Percentiles rank a stretch among this genome's conserved stretches.
Evolutionary conservation across 164 flowering plant species (phyloP).

Genomic region (Liquidambar formosana): DNA sequence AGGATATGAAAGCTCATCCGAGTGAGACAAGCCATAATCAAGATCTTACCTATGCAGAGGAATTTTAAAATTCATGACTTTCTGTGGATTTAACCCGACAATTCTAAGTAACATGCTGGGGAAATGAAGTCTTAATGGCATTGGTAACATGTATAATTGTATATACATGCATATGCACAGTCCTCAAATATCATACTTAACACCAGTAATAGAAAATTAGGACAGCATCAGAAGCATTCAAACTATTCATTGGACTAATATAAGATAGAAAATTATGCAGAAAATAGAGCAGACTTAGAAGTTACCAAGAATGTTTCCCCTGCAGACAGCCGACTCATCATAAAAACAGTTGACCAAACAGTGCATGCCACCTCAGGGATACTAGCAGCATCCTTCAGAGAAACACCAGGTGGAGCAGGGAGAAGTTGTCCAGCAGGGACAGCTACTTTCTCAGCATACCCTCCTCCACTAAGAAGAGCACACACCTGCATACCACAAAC

Average conservation of each 20-base stretch:
- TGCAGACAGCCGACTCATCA: conserved; percentile 71
- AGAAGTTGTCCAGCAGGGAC: conserved; percentile 88
- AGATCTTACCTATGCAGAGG: too few species aligned
- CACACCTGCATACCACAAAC: conserved; percentile 59
- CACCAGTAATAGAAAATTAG: background rate
- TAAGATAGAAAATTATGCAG: background rate
- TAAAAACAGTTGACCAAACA: conserved; percentile 96
- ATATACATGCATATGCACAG: too few species aligned
- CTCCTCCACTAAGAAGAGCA: conserved; percentile 94
- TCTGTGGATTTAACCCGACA: too few species aligned
- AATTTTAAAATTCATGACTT: too few species aligned
- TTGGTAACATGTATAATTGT: too few species aligned
- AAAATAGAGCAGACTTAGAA: background rate
- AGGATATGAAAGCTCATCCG: too few species aligned
- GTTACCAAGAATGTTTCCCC: conserved; percentile 88
- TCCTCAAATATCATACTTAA: too few species aligned
- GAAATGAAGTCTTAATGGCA: too few species aligned
- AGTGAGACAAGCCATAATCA: too few species aligned
- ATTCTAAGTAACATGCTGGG: too few species aligned
- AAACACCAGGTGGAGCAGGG: conserved; percentile 79
- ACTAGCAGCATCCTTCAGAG: conserved; percentile 81
- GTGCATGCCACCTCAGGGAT: conserved; percentile 98
- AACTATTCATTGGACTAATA: background rate
- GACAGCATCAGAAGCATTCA: background rate
- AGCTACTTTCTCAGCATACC: conserved; percentile 94